phyloP scores from a whole-genome alignment of 208 protist genomes.

The Crithidia expoeki region DNA sequence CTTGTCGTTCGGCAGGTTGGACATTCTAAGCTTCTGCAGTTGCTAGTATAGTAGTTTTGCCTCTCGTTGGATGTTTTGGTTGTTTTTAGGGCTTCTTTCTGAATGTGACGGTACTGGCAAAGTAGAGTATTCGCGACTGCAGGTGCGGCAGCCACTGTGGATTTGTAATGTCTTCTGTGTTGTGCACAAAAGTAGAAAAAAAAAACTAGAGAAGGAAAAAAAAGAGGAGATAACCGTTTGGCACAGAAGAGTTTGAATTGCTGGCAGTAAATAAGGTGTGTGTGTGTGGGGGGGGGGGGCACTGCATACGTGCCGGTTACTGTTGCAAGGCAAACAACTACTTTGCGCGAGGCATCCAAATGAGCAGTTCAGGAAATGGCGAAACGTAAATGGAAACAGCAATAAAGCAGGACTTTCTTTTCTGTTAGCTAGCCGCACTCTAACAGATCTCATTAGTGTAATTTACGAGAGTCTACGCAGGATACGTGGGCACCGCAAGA shows the following conservation, averaged over 20 bases:
- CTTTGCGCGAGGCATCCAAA: too few relatives aligned
- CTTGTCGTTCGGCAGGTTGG: conserved; percentile 5
- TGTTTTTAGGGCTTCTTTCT: neutral
- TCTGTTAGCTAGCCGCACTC: too few relatives aligned
- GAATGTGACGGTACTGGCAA: neutral
- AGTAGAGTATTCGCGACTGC: neutral
- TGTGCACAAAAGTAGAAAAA: conserved; percentile 16
- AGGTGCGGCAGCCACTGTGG: neutral
- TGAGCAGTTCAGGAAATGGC: too few relatives aligned
- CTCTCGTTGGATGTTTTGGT: neutral
- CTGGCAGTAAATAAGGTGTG: neutral
- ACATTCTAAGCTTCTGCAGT: neutral
- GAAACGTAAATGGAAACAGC: too few relatives aligned
- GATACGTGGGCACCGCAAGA: too few relatives aligned
- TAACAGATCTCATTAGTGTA: too few relatives aligned
- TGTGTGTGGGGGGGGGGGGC: neutral
- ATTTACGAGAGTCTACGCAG: neutral
- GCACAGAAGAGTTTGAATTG: too few relatives aligned
- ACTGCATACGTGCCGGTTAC: too few relatives aligned
- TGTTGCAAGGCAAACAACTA: too few relatives aligned
- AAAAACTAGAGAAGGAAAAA: conserved; percentile 13
- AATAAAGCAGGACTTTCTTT: too few relatives aligned
- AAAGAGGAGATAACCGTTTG: conserved; percentile 7
- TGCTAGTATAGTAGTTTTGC: too few relatives aligned
- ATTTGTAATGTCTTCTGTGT: neutral